Evolutionary conservation across 495 filamentous ascomycete species (phyloP), one percentile per base, ranked within the genome.

Genomic region (Oidiodendron maius): DNA sequence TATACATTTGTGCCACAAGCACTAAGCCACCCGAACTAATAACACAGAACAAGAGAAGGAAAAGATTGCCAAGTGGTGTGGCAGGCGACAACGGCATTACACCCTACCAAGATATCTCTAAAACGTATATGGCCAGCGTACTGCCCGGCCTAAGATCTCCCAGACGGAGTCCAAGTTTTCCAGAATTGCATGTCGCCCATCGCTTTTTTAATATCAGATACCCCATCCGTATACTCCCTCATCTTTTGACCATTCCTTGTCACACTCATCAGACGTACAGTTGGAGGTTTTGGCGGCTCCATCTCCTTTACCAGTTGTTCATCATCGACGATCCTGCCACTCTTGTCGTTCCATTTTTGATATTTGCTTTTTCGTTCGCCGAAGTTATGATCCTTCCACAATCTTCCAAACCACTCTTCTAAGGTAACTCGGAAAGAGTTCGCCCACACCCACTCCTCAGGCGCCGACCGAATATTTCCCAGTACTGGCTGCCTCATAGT

Each of bases 111-210:
- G n/a, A n/a, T n/a, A n/a, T n/a, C n/a, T n/a, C n/a, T n/a, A n/a
- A n/a, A n/a, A n/a, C n/a, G n/a, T n/a, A n/a, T n/a, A n/a, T n/a
- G n/a, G n/a, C n/a, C 26, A 30, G 12, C 26, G 26, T 30, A 30
- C 12, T 5, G 26, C 26, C 26, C 26, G 26, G 26, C 12, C 26
- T 20, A 38, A 37, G 26, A 32, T 47, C 28, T 22, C 46, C 22
- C 37, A 46, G 39, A 15, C 23, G 49, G 49, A 17, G 28, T 21
- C 54, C 54, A 57, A 2, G 35, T 52, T 23, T 53, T 52, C 54
- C 54, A 57, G 41, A 37, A 22, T 16, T 20, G 34, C 54, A 57
- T 52, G 43, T 53, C 49, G 8, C 54, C 49, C 12, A 53, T 23
- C 28, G 20, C 30, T 18, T 34, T 30, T 22, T 57, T 49, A 13